Evolutionary conservation across 768 basidiomycete species (phyloP).

Genomic region (Suillus variegatus): DNA sequence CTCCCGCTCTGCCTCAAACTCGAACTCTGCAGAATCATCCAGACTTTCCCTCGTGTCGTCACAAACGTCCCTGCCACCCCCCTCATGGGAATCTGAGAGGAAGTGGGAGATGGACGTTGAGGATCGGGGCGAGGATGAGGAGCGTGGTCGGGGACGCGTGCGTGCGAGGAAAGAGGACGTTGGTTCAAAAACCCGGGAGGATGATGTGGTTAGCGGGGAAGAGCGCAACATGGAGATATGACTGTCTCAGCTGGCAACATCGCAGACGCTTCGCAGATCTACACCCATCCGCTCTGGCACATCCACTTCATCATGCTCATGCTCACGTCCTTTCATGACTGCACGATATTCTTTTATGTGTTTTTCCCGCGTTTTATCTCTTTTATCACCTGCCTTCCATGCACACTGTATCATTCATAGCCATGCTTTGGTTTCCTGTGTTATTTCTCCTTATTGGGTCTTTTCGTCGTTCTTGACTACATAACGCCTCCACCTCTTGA

Average conservation of each 20-base stretch:
- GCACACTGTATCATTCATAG: conserved; percentile 5
- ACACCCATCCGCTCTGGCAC: neutral
- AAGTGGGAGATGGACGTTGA: conserved; percentile 6
- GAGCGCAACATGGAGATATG: conserved; percentile 3
- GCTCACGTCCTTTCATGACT: neutral
- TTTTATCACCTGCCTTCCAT: neutral
- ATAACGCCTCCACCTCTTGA: neutral
- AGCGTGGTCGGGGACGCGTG: neutral
- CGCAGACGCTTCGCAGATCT: neutral
- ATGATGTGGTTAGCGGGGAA: neutral
- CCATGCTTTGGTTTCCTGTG: conserved; percentile 2
- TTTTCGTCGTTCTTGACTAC: neutral
- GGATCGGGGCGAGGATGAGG: neutral
- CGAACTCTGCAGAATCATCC: neutral
- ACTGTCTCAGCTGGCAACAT: neutral
- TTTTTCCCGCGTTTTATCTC: neutral
- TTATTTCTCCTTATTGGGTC: conserved; percentile 9
- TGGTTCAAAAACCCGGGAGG: neutral
- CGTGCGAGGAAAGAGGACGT: neutral
- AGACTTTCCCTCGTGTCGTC: neutral
- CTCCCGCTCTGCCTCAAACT: neutral
- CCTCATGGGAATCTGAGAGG: neutral
- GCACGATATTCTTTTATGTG: neutral
- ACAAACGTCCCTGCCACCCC: neutral
- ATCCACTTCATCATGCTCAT: neutral